Base-by-base conservation (phyloP, 768 basidiomycete genomes). In the Filobasidium wieringae region DNA sequence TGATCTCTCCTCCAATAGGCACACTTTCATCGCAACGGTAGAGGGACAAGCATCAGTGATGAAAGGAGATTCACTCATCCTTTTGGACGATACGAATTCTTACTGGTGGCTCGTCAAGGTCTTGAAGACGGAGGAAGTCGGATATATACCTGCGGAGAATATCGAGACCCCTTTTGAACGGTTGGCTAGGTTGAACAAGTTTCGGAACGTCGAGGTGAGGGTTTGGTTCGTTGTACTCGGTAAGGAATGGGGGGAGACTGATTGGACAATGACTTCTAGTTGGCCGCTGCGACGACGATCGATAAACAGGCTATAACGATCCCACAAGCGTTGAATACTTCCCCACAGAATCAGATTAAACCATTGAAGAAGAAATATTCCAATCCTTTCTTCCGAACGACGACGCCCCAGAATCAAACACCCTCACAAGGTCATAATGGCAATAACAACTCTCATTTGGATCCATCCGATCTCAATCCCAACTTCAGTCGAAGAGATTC, bases 81-180 rank as follows among this genome's bases (percentile, higher is more conserved):
- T 99, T 41, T 89, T 97, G 81, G 95, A 99, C 76, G 95, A 99
- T 73, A 89, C 85, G 57, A 97, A 99, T 74, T 89, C 88, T 75
- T 99, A 99, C 76, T 97, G 95, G 95, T 97, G 95, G 95, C 86
- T 97, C 51, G 93, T 99, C 7, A 83, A 91, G 47, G 95, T 99
- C 8, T 83, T 99, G 63, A 97, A 96, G 77, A 96, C 93, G 7
- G 91, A 96, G 74, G 91, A 95, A 68, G 89, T 99, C 15, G 95
- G 95, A 0, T 99, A 99, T 73, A 97, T 99, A 51, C 95, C 95
- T 17, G 95, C 95, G 0, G 95, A 99, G 76, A 97, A 96, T 72
- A 96, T 99, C 64, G 95, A 99, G 73, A 99, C 95, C 0, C 95
- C 95, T 0, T 95, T 90, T 66, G 95, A 99, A 71, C 81, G 95